These are phyloP conservation scores for Pseudogymnoascus sp. DNA, from an alignment of 2,329 filamentous ascomycete species.

Conservation along the genomic window DNA sequence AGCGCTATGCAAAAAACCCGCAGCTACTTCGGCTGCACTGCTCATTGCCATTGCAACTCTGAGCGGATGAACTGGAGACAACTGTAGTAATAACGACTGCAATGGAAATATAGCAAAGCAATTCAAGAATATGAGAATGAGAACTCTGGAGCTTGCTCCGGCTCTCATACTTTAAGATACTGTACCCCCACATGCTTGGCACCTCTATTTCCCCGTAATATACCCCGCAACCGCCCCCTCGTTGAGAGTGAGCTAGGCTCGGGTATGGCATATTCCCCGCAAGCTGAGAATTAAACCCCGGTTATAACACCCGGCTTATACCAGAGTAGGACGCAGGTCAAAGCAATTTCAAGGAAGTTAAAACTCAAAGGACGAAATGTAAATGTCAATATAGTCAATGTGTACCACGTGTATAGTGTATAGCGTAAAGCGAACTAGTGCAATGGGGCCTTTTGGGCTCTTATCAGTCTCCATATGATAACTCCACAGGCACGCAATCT, in stretches of 20 bases:
- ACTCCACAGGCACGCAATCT: not conserved
- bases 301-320: not conserved
- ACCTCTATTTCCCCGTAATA: not conserved
- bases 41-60: not conserved
- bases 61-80: not conserved
- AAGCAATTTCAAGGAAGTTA: not conserved
- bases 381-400: not conserved
- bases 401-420: not conserved
- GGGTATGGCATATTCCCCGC: not conserved
- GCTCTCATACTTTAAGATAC: not conserved
- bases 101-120: not conserved
- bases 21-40: not conserved
- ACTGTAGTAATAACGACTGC: not conserved
- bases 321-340: not conserved
- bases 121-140: not conserved
- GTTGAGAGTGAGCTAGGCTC: not conserved
- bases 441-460: not conserved
- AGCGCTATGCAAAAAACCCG: not conserved
- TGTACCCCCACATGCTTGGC: not conserved
- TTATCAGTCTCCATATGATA: not conserved
- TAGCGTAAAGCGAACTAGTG: not conserved
- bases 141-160: not conserved
- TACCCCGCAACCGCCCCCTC: not conserved
- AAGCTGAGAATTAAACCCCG: not conserved
- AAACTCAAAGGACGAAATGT: not conserved